These are phyloP conservation scores for Globisporangium megalacanthum DNA, from an alignment of 352 stramenopile genomes.

Conservation along the genomic window DNA sequence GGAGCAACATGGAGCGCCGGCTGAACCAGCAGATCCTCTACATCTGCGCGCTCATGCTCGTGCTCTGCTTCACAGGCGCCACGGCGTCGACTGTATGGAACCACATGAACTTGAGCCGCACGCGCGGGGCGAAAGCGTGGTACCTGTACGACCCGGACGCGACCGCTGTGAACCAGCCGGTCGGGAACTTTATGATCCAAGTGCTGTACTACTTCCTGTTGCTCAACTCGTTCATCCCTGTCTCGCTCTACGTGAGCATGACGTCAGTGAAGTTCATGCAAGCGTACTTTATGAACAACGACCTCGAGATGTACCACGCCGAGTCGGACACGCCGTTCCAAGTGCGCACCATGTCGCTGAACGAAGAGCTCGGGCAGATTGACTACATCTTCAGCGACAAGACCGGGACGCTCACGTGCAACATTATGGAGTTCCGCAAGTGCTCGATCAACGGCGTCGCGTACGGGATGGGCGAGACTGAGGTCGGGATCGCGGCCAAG, in stretches of 20 bases:
- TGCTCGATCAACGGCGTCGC: conserved; percentile 92
- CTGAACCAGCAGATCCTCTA: conserved; percentile 83
- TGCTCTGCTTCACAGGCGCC: conserved; percentile 62
- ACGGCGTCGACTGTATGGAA: conserved; percentile 72
- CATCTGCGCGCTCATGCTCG: conserved; percentile 78
- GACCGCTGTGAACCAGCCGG: conserved; percentile 43
- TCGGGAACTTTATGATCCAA: conserved; percentile 85
- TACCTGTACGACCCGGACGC: conserved; percentile 58
- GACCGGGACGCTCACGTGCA: conserved; percentile 94
- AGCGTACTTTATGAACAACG: conserved; percentile 88
- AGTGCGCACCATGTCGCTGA: conserved; percentile 90
- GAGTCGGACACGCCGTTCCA: conserved; percentile 91
- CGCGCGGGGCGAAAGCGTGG: conserved; percentile 39
- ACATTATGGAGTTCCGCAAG: conserved; percentile 97
- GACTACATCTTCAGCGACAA: conserved; percentile 94
- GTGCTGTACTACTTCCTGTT: conserved; percentile 93
- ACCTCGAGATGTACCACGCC: conserved; percentile 91
- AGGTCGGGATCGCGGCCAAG: conserved; percentile 73
- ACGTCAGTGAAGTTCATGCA: conserved; percentile 92
- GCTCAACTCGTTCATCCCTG: conserved; percentile 93
- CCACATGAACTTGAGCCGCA: conserved; percentile 37
- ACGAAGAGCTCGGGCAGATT: conserved; percentile 93
- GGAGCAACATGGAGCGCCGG: conserved; percentile 83
- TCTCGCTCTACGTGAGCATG: conserved; percentile 94
- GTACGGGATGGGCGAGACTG: conserved; percentile 89